A percentile compares a stretch with the other conserved stretches of the same genome.
Evolutionary conservation across 176 grass and related monocot species (phyloP).

Genomic region (Cenchrus americanus): DNA sequence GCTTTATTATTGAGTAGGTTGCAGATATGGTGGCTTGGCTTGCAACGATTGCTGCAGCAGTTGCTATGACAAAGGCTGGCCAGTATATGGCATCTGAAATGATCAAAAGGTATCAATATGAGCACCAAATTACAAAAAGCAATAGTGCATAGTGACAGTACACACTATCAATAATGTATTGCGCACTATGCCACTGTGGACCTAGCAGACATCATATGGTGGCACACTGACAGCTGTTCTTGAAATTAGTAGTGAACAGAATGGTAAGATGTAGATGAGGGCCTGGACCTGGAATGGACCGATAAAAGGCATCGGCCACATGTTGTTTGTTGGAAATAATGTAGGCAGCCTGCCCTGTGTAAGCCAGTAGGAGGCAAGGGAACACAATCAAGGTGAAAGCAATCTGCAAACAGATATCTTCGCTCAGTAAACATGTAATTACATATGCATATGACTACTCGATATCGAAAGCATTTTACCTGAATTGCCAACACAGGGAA

Average conservation of each 20-base stretch:
- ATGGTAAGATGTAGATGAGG: constrained; percentile 24
- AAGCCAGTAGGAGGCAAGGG: constrained; percentile 94
- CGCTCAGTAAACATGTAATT: constrained; percentile 2
- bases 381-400: constrained; percentile 94
- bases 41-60: constrained; percentile 87
- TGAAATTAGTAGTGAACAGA: constrained; percentile 26
- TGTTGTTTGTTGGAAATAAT: constrained; percentile 71
- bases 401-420: constrained; percentile 62
- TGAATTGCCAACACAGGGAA: constrained; percentile 97
- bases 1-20: constrained; percentile 98
- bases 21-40: constrained; percentile 99
- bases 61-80: constrained; percentile 90
- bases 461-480: constrained; percentile 49
- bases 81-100: constrained; percentile 86
- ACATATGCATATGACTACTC: constrained; percentile 1
- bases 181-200: constrained; percentile 23
- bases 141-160: background rate
- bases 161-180: constrained; percentile 18
- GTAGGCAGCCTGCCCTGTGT: constrained; percentile 93
- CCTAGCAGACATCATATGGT: constrained; percentile 35
- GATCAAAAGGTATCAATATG: constrained; percentile 36
- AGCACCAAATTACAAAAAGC: constrained; percentile 26
- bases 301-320: constrained; percentile 84
- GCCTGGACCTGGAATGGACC: constrained; percentile 94
- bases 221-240: constrained; percentile 28